A percentile compares a stretch with the other conserved stretches of the same genome.
Conservation (phyloP, 345 rosid species). For the Aquilaria sinensis region DNA sequence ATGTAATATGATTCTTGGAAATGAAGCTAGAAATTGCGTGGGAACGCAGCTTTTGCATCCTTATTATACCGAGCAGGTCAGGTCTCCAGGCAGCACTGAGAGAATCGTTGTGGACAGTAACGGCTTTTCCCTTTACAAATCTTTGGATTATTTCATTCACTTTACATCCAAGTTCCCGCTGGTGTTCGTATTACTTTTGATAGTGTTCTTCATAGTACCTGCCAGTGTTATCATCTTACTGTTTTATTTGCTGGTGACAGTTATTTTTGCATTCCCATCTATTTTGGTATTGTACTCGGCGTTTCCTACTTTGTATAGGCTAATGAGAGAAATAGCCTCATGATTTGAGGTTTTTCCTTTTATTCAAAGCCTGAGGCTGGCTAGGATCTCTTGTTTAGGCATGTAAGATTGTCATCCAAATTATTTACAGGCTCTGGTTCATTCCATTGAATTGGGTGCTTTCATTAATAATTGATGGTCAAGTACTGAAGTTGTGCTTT, state of each 20-base stretch:
- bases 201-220: slow-evolving; percentile 51
- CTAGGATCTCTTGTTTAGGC: neutral
- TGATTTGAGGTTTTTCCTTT: slow-evolving; percentile 3
- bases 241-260: slow-evolving; percentile 46
- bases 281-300: slow-evolving; percentile 49
- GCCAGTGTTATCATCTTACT: slow-evolving; percentile 47
- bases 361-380: too few species aligned
- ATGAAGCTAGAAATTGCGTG: slow-evolving; percentile 17
- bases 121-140: slow-evolving; percentile 37
- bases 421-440: neutral
- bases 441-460: neutral
- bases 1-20: slow-evolving; percentile 21
- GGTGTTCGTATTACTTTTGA: slow-evolving; percentile 39
- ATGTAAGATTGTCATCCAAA: too few species aligned
- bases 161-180: slow-evolving; percentile 54
- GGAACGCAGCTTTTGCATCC: slow-evolving; percentile 16
- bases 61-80: slow-evolving; percentile 17
- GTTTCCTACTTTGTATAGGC: slow-evolving; percentile 53
- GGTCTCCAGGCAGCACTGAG: slow-evolving; percentile 8
- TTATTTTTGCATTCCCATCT: slow-evolving; percentile 53
- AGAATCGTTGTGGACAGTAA: slow-evolving; percentile 25
- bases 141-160: slow-evolving; percentile 49
- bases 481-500: too few species aligned
- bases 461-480: neutral
- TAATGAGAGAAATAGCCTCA: slow-evolving; percentile 44